These are phyloP conservation scores for Didymella exigua DNA, from an alignment of 2,329 filamentous ascomycete species.

Conservation along the genomic window DNA sequence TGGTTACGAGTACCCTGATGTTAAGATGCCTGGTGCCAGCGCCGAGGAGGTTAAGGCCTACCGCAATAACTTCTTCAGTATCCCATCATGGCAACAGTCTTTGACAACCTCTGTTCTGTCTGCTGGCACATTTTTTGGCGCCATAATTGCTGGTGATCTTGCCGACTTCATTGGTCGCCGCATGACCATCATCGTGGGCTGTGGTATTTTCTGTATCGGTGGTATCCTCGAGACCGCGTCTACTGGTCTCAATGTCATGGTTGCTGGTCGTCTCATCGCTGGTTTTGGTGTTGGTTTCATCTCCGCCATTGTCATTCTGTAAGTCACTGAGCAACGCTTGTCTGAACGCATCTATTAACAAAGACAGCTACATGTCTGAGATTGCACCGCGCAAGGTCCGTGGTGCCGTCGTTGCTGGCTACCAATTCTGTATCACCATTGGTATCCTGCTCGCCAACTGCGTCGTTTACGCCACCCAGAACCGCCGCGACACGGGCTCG, in stretches of 20 bases:
- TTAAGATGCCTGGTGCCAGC: too few species aligned
- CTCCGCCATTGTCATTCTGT: conserved; percentile 53
- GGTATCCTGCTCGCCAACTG: conserved; percentile 76
- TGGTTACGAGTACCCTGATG: not conserved
- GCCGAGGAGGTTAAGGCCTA: too few species aligned
- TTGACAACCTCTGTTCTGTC: conserved; percentile 83
- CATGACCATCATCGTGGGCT: conserved; percentile 58
- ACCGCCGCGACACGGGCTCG: conserved; percentile 65
- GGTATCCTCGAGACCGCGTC: conserved; percentile 48
- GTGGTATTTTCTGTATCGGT: conserved; percentile 46
- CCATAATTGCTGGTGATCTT: conserved; percentile 69
- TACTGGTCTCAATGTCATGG: conserved; percentile 41
- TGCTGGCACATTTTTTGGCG: conserved; percentile 78
- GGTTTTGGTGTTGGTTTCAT: conserved; percentile 50
- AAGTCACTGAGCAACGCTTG: too few species aligned
- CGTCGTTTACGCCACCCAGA: conserved; percentile 73
- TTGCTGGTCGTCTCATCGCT: conserved; percentile 48
- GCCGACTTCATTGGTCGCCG: conserved; percentile 76
- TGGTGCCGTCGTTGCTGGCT: conserved; percentile 73
- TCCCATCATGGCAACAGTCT: conserved; percentile 69
- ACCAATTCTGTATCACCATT: conserved; percentile 83
- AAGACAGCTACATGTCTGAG: conserved; percentile 94
- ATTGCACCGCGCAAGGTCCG: conserved; percentile 74
- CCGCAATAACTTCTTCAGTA: too few species aligned
- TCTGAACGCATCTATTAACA: too few species aligned